These are phyloP conservation scores for Myxozyma sirexii DNA, from an alignment of 805 yeast genomes.

Conservation along the genomic window DNA sequence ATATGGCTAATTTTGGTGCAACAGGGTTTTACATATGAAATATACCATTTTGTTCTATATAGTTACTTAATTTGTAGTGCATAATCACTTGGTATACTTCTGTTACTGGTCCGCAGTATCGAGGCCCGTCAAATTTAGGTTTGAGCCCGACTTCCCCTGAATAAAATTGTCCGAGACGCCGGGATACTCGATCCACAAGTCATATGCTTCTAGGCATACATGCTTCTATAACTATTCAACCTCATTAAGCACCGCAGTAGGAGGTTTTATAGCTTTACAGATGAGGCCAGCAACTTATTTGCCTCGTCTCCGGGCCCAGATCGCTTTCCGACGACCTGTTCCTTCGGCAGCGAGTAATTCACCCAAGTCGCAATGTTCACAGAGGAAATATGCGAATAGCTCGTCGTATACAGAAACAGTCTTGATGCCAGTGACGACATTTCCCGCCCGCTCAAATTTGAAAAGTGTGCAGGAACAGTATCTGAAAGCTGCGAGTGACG, in stretches of 20 bases:
- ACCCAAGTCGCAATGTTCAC: not conserved
- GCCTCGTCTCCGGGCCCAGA: not conserved
- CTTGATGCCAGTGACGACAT: conserved; percentile 65
- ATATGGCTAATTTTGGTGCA: too few relatives aligned
- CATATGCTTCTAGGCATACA: too few relatives aligned
- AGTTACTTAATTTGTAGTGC: too few relatives aligned
- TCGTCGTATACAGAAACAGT: conserved; percentile 12
- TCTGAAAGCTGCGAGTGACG: conserved; percentile 58
- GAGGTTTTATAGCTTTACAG: too few relatives aligned
- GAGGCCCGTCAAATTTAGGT: too few relatives aligned
- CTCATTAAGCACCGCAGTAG: not conserved
- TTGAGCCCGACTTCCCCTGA: not conserved
- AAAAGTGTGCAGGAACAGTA: conserved; percentile 48
- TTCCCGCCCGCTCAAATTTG: conserved; percentile 63
- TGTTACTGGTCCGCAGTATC: too few relatives aligned
- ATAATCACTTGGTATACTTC: too few relatives aligned
- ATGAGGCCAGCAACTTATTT: too few relatives aligned
- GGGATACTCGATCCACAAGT: too few relatives aligned
- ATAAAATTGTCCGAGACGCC: not conserved
- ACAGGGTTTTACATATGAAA: too few relatives aligned
- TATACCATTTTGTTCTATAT: too few relatives aligned
- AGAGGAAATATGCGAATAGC: not conserved
- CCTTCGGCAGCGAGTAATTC: not conserved
- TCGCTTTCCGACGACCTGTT: not conserved
- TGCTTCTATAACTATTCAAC: too few relatives aligned